phyloP scores from a whole-genome alignment of 2,329 filamentous ascomycete genomes.

The Aspergillus sp. region DNA sequence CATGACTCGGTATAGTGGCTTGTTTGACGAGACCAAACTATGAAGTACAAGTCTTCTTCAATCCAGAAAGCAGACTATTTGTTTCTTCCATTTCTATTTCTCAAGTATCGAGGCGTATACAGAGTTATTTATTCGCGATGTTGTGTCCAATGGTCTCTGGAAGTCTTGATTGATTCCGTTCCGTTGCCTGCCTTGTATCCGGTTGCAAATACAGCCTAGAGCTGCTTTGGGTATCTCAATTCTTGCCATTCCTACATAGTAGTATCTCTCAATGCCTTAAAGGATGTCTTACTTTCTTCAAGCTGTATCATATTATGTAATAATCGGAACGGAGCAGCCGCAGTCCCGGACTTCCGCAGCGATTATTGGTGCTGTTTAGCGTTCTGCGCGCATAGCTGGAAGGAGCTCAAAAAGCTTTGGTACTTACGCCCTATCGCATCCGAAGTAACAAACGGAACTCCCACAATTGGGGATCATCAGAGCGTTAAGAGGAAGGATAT shows the following conservation, averaged over 20 bases:
- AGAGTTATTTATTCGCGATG: slow-evolving; percentile 6
- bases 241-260: too few species aligned
- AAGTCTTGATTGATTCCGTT: too few species aligned
- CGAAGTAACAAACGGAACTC: slow-evolving; percentile 7
- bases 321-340: slow-evolving; percentile 14
- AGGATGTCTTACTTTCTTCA: neutral
- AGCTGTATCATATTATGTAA: slow-evolving; percentile 1
- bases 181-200: too few species aligned
- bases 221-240: too few species aligned
- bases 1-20: slow-evolving; percentile 5
- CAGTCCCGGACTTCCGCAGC: slow-evolving; percentile 7
- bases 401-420: slow-evolving; percentile 5
- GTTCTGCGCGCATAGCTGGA: slow-evolving; percentile 6
- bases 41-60: slow-evolving; percentile 15
- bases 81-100: slow-evolving; percentile 10
- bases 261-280: neutral
- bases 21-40: slow-evolving; percentile 6
- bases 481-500: neutral
- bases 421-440: slow-evolving; percentile 1
- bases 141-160: slow-evolving; percentile 6
- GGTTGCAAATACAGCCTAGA: too few species aligned
- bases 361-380: slow-evolving; percentile 10
- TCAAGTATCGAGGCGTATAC: slow-evolving; percentile 13
- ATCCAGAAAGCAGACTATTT: slow-evolving; percentile 16
- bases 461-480: neutral